Evolutionary conservation across 352 stramenopile genomes (phyloP).

Genomic region (Globisporangium emineosum): DNA sequence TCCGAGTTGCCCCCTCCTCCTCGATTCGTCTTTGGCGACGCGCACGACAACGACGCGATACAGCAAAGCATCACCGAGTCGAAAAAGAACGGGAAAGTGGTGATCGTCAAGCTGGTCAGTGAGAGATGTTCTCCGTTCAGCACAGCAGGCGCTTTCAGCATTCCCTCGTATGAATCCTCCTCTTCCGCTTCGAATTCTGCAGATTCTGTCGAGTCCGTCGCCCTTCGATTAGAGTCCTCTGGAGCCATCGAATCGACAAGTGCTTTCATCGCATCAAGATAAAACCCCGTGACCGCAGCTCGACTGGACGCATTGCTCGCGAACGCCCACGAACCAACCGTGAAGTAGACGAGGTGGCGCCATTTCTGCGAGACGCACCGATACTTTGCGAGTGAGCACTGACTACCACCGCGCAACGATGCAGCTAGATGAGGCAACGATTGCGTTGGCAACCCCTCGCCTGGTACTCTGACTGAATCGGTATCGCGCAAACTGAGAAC

Average conservation of each 20-base stretch:
- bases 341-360: constrained; percentile 49
- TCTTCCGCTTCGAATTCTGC: constrained; percentile 21
- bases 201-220: constrained; percentile 12
- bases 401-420: constrained; percentile 26
- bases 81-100: constrained; percentile 57
- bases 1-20: not conserved
- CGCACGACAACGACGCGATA: constrained; percentile 43
- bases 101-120: constrained; percentile 61
- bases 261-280: constrained; percentile 45
- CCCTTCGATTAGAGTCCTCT: not conserved
- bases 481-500: not conserved
- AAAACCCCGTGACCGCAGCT: constrained; percentile 34
- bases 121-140: constrained; percentile 54
- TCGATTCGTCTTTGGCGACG: constrained; percentile 25
- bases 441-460: constrained; percentile 26
- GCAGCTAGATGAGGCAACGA: constrained; percentile 30
- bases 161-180: constrained; percentile 26
- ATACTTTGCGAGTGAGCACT: constrained; percentile 45
- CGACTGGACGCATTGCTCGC: constrained; percentile 25
- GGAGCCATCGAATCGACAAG: constrained; percentile 27
- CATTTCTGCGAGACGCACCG: constrained; percentile 39
- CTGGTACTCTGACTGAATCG: not conserved
- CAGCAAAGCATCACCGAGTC: constrained; percentile 53
- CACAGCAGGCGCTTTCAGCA: constrained; percentile 24
- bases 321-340: constrained; percentile 58